Conservation (phyloP, 495 filamentous ascomycete species). For the Podospora didyma region DNA sequence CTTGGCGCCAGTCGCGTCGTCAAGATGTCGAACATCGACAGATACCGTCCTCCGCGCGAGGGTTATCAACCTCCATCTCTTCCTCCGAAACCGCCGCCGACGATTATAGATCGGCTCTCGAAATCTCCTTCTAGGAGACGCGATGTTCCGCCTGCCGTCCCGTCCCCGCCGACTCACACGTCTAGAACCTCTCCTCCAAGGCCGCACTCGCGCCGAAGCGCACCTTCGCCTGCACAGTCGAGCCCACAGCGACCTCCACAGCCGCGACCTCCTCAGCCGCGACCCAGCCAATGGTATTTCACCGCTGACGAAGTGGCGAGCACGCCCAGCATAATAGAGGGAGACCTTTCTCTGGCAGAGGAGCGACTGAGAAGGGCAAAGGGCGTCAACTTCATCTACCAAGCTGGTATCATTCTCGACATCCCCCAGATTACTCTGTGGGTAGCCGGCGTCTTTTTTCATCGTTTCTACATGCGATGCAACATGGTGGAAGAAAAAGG, state of each 20-base stretch:
- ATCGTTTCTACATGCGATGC: conserved; percentile 89
- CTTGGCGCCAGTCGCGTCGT: neutral
- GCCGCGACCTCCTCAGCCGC: conserved; percentile 24
- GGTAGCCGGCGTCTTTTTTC: conserved; percentile 90
- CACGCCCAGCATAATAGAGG: conserved; percentile 81
- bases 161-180: conserved; percentile 46
- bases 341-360: conserved; percentile 64
- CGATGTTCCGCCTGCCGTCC: conserved; percentile 49
- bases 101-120: conserved; percentile 30
- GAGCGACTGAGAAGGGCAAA: conserved; percentile 79
- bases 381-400: conserved; percentile 92
- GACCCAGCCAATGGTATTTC: conserved; percentile 79
- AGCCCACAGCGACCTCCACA: conserved; percentile 27
- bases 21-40: conserved; percentile 48
- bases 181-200: conserved; percentile 49
- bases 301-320: conserved; percentile 74
- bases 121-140: conserved; percentile 44
- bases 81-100: conserved; percentile 35
- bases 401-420: conserved; percentile 88
- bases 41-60: conserved; percentile 47
- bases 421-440: conserved; percentile 87
- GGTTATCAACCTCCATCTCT: conserved; percentile 40
- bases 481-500: conserved; percentile 66
- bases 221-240: conserved; percentile 34
- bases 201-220: conserved; percentile 38